These are phyloP conservation scores for Ganoderma lingzhi DNA, from an alignment of 1,284 basidiomycete species.

Conservation along the genomic window DNA sequence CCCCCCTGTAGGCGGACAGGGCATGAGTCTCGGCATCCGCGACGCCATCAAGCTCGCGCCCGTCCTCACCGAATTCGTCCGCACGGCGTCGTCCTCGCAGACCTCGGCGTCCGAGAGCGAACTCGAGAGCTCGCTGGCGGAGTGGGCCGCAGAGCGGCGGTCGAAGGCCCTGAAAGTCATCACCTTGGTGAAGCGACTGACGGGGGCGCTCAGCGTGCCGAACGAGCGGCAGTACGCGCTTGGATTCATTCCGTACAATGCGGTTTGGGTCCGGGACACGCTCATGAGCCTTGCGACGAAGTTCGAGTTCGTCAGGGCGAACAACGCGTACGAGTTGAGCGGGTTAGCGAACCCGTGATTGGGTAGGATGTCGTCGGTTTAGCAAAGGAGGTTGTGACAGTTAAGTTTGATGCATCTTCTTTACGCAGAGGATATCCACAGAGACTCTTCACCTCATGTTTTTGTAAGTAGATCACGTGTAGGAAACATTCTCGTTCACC, in stretches of 20 bases:
- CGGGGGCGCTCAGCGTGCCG: constrained; percentile 20
- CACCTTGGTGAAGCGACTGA: constrained; percentile 29
- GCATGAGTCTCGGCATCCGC: constrained; percentile 56
- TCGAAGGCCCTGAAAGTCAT: constrained; percentile 36
- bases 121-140: constrained; percentile 26
- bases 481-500: too few species aligned
- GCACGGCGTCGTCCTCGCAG: neutral
- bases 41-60: constrained; percentile 49
- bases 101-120: neutral
- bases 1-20: constrained; percentile 54
- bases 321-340: constrained; percentile 37
- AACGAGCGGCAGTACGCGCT: constrained; percentile 29
- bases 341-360: constrained; percentile 34
- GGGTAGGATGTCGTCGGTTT: neutral
- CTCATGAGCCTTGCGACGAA: constrained; percentile 32
- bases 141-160: constrained; percentile 35
- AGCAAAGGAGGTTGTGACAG: too few species aligned
- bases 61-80: constrained; percentile 31
- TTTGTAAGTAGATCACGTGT: too few species aligned
- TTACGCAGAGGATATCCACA: too few species aligned
- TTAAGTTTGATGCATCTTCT: too few species aligned
- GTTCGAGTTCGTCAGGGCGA: constrained; percentile 32
- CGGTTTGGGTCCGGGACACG: constrained; percentile 33
- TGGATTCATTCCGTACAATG: constrained; percentile 36
- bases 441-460: too few species aligned